phyloP scores from a whole-genome alignment of 1,284 basidiomycete species.

The Fomitopsis palustris region DNA sequence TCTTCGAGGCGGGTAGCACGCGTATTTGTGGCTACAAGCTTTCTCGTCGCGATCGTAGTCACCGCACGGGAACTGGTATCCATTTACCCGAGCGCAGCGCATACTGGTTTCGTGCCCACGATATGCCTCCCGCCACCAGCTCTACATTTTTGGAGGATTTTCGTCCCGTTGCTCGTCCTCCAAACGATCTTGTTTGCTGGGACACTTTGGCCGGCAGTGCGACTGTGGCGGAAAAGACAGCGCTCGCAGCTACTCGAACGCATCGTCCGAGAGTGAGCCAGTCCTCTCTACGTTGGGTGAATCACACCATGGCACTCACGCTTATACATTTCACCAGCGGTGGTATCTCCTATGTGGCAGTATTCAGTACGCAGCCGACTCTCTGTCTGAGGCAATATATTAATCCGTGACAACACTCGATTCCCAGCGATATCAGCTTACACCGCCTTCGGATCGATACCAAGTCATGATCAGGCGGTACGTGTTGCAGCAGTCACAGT shows the following conservation, averaged over 20 bases:
- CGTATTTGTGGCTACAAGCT: slow-evolving; percentile 11
- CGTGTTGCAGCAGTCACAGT: no score
- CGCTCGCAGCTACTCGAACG: not conserved
- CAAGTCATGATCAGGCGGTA: no score
- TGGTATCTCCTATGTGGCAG: slow-evolving; percentile 1
- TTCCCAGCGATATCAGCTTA: no score
- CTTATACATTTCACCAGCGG: not conserved
- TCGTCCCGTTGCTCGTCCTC: not conserved
- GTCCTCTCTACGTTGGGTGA: not conserved
- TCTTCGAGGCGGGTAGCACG: slow-evolving; percentile 13
- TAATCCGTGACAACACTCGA: no score
- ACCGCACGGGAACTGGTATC: slow-evolving; percentile 6
- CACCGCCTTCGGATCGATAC: no score
- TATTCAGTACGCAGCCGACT: not conserved
- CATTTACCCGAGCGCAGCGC: slow-evolving; percentile 13
- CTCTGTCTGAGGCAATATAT: no score
- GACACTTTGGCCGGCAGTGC: not conserved
- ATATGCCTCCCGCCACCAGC: slow-evolving; percentile 10
- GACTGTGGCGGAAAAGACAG: not conserved
- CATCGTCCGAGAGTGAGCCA: slow-evolving; percentile 1
- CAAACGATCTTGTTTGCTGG: slow-evolving; percentile 3
- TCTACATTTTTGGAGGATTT: slow-evolving; percentile 3
- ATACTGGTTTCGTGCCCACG: slow-evolving; percentile 14
- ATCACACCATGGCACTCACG: not conserved
- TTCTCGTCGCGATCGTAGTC: slow-evolving; percentile 7